Percentiles rank a stretch among this genome's conserved stretches.
phyloP scores from a whole-genome alignment of 805 yeast genomes.

The Zygotorulaspora danielsina region DNA sequence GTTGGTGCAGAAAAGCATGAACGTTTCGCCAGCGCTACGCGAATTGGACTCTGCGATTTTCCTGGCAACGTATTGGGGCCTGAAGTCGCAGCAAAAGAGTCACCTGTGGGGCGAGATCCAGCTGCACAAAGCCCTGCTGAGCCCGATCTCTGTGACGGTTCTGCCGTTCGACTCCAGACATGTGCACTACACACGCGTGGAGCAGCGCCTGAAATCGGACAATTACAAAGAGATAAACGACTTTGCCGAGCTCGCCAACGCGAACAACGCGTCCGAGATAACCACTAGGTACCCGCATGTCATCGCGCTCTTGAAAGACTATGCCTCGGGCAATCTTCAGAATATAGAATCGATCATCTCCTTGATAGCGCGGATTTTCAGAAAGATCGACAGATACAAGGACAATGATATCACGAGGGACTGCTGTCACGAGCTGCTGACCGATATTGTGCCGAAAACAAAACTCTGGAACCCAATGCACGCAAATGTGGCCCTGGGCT shows the following conservation, averaged over 20 bases:
- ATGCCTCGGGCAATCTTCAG: slow-evolving; percentile 49
- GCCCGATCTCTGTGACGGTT: slow-evolving; percentile 43
- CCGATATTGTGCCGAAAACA: slow-evolving; percentile 30
- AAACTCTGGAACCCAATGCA: slow-evolving; percentile 44
- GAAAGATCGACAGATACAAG: slow-evolving; percentile 23
- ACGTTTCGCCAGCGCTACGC: slow-evolving; percentile 11
- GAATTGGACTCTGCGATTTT: slow-evolving; percentile 29
- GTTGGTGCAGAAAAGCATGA: slow-evolving; percentile 36
- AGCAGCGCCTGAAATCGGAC: slow-evolving; percentile 26
- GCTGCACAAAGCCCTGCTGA: slow-evolving; percentile 31
- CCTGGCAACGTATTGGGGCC: slow-evolving; percentile 46
- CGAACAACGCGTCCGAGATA: slow-evolving; percentile 7
- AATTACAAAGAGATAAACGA: slow-evolving; percentile 20
- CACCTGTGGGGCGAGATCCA: slow-evolving; percentile 42
- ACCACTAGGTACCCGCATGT: slow-evolving; percentile 34
- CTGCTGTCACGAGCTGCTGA: slow-evolving; percentile 49
- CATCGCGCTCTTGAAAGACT: slow-evolving; percentile 48
- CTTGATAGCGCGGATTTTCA: slow-evolving; percentile 40
- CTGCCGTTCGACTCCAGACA: slow-evolving; percentile 41
- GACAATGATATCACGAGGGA: slow-evolving; percentile 48
- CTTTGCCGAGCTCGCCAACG: slow-evolving; percentile 27
- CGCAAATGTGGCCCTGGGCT: slow-evolving; percentile 45
- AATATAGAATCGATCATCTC: slow-evolving; percentile 47
- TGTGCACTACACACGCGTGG: slow-evolving; percentile 34
- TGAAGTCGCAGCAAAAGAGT: slow-evolving; percentile 44